A percentile compares a stretch with the other conserved stretches of the same genome.
These are phyloP conservation scores for Chamaenerion angustifolium DNA, from an alignment of 345 rosid genomes.

Conservation along the genomic window DNA sequence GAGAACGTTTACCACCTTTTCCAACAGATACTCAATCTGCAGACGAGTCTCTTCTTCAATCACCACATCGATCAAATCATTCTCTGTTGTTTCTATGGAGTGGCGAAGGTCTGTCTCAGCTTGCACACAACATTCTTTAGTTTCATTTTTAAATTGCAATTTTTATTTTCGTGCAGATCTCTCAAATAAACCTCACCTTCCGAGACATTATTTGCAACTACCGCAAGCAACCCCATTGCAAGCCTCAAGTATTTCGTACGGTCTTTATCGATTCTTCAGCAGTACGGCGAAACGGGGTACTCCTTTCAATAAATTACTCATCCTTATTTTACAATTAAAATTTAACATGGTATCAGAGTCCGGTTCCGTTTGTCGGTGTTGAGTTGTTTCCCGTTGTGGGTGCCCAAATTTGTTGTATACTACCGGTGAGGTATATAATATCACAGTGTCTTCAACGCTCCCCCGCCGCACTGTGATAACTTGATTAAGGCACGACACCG, in stretches of 20 bases:
- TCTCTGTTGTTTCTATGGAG: constrained; percentile 74
- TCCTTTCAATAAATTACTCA: neutral
- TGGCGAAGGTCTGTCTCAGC: constrained; percentile 21
- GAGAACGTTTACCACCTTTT: constrained; percentile 63
- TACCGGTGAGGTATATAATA: too few relatives aligned
- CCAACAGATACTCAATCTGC: constrained; percentile 51
- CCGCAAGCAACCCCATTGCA: constrained; percentile 94
- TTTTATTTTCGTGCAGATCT: constrained; percentile 44
- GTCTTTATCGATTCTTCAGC: constrained; percentile 67
- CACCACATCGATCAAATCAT: constrained; percentile 82
- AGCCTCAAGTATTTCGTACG: constrained; percentile 73
- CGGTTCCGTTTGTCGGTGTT: too few relatives aligned
- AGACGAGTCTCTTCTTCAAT: constrained; percentile 54
- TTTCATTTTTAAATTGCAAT: neutral
- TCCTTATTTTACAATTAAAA: neutral
- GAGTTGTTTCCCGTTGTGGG: too few relatives aligned
- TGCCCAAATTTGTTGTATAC: too few relatives aligned
- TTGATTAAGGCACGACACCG: too few relatives aligned
- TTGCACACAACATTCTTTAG: neutral
- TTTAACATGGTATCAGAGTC: too few relatives aligned
- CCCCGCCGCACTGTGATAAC: too few relatives aligned
- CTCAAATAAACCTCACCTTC: constrained; percentile 69
- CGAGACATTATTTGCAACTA: constrained; percentile 72
- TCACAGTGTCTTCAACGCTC: too few relatives aligned
- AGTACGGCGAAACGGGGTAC: constrained; percentile 55